phyloP scores from a whole-genome alignment of 805 yeast species.

The Wickerhamomyces mucosus region DNA sequence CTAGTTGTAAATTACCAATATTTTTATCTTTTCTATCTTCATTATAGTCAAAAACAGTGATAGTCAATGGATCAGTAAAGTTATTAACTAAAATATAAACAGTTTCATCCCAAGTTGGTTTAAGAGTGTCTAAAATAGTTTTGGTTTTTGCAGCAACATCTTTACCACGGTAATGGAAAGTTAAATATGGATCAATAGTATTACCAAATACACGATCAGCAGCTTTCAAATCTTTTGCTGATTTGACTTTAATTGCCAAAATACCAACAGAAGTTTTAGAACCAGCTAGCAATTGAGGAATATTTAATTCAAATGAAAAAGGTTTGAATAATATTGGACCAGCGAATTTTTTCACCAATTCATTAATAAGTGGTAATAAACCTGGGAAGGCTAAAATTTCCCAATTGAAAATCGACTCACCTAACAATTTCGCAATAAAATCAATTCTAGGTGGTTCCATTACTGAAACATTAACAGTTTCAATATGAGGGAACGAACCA shows the following conservation, averaged over 20 bases:
- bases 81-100: slow-evolving; percentile 60
- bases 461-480: slow-evolving; percentile 79
- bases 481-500: slow-evolving; percentile 86
- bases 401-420: slow-evolving; percentile 79
- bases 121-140: slow-evolving; percentile 52
- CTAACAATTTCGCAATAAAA: slow-evolving; percentile 61
- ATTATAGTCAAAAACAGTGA: slow-evolving; percentile 69
- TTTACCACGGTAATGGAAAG: slow-evolving; percentile 50
- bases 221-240: slow-evolving; percentile 61
- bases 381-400: slow-evolving; percentile 88
- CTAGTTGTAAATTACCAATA: slow-evolving; percentile 70
- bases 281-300: slow-evolving; percentile 85
- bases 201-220: slow-evolving; percentile 57
- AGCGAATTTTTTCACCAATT: slow-evolving; percentile 74
- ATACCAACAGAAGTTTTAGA: slow-evolving; percentile 86
- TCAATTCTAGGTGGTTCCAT: slow-evolving; percentile 86
- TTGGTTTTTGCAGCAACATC: slow-evolving; percentile 58
- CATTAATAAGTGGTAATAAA: slow-evolving; percentile 67
- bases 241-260: slow-evolving; percentile 54
- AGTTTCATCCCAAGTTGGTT: slow-evolving; percentile 82
- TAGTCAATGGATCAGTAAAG: slow-evolving; percentile 72
- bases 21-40: slow-evolving; percentile 70
- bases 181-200: slow-evolving; percentile 85
- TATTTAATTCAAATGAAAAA: slow-evolving; percentile 83
- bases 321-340: slow-evolving; percentile 90